A percentile compares a stretch with the other conserved stretches of the same genome.
Evolutionary conservation across 2,329 filamentous ascomycete genomes (phyloP).

Genomic region (Aspergillus fumigatus): DNA sequence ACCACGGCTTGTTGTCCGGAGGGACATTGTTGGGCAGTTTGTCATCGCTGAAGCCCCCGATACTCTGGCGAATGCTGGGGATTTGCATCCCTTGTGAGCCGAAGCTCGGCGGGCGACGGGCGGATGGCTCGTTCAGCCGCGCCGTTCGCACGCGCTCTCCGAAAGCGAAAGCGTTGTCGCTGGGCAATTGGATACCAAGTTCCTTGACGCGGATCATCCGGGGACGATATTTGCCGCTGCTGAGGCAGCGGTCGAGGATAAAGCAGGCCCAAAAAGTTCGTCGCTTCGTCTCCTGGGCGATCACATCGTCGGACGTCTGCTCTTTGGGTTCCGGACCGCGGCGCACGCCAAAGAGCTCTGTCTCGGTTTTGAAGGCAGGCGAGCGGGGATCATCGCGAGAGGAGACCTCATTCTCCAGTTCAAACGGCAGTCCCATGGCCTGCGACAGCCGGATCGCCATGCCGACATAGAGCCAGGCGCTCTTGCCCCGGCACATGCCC

Average conservation of each 20-base stretch:
- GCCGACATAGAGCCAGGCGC: conserved; percentile 49
- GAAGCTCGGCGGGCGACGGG: conserved; percentile 36
- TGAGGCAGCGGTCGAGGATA: conserved; percentile 53
- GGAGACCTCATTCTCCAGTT: conserved; percentile 45
- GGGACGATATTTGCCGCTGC: conserved; percentile 51
- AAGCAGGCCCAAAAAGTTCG: conserved; percentile 58
- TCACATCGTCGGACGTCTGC: conserved; percentile 44
- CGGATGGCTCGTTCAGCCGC: conserved; percentile 43
- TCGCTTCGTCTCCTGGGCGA: conserved; percentile 51
- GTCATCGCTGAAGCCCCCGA: conserved; percentile 34
- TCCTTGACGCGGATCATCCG: conserved; percentile 50
- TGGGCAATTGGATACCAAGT: conserved; percentile 52
- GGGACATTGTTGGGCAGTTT: conserved; percentile 33
- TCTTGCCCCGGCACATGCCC: conserved; percentile 51
- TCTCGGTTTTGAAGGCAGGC: conserved; percentile 32
- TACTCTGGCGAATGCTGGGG: conserved; percentile 38
- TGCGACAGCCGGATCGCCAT: conserved; percentile 45
- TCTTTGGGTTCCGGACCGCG: conserved; percentile 31
- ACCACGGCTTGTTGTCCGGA: conserved; percentile 35
- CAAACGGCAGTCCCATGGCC: conserved; percentile 43
- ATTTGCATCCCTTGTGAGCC: conserved; percentile 40
- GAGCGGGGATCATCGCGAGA: conserved; percentile 42
- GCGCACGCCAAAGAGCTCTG: conserved; percentile 35
- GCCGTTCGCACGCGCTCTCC: conserved; percentile 51
- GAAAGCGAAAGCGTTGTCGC: conserved; percentile 52